Evolutionary conservation across 176 grass and related monocot species (phyloP).

Genomic region (Eremochloa ophiuroides): DNA sequence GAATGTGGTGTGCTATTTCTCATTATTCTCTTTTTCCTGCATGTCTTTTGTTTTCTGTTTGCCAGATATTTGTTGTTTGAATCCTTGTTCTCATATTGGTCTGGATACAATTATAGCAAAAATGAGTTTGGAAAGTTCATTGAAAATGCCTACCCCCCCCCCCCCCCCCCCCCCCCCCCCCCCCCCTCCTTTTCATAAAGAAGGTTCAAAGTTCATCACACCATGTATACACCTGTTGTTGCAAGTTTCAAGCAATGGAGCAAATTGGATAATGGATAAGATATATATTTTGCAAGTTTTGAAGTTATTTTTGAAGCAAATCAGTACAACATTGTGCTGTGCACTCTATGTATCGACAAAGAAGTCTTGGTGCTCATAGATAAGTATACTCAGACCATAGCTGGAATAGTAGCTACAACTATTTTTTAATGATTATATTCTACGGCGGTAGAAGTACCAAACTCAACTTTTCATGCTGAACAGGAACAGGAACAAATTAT

Average conservation of each 20-base stretch:
- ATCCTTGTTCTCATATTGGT: not conserved
- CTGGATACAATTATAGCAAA: not conserved
- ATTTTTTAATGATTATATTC: not conserved
- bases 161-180: too few species aligned
- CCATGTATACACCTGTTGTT: not conserved
- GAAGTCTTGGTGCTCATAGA: not conserved
- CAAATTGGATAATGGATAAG: not conserved
- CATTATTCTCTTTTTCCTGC: not conserved
- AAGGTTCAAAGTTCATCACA: not conserved
- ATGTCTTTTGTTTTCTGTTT: not conserved
- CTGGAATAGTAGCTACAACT: not conserved
- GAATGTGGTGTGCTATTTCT: constrained; percentile 53
- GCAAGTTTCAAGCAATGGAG: not conserved
- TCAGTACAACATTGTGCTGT: not conserved
- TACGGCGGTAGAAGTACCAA: not conserved
- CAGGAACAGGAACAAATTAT: not conserved
- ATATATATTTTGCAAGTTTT: not conserved
- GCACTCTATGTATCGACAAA: not conserved
- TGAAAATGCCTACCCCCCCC: not conserved
- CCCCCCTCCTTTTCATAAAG: too few species aligned
- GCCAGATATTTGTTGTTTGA: not conserved
- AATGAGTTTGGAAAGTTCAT: not conserved
- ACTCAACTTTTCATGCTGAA: not conserved
- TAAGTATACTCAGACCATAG: not conserved
- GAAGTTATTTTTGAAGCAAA: not conserved